Percentiles rank a stretch among this genome's conserved stretches.
Conservation (phyloP, 176 grass and related monocot species). For the Lolium rigidum region DNA sequence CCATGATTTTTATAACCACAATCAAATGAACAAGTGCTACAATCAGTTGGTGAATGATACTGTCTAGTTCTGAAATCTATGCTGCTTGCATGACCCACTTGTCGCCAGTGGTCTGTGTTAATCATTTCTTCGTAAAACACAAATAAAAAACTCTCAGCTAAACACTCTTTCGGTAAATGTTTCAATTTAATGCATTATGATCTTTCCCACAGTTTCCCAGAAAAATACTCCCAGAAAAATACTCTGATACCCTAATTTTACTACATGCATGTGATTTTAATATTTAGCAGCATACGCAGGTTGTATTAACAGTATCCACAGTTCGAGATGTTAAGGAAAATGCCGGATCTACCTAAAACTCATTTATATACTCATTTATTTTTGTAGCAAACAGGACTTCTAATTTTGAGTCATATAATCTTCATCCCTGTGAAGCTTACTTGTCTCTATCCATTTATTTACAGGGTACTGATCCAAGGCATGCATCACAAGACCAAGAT, state of each 20-base stretch:
- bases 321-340: background rate
- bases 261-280: slow-evolving; percentile 7
- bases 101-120: background rate
- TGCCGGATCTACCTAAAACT: background rate
- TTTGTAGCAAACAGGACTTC: background rate
- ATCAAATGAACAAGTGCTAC: background rate
- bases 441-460: slow-evolving; percentile 40
- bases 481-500: slow-evolving; percentile 79
- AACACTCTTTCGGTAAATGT: slow-evolving; percentile 1
- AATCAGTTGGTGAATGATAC: background rate
- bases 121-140: background rate
- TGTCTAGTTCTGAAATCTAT: background rate
- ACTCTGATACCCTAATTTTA: slow-evolving; percentile 21
- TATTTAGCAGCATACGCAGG: background rate
- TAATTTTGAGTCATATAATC: slow-evolving; percentile 37
- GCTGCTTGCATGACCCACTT: background rate
- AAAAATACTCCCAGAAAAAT: slow-evolving; percentile 2
- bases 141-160: slow-evolving; percentile 9
- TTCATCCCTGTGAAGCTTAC: background rate
- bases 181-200: background rate
- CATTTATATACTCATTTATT: background rate
- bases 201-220: background rate
- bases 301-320: background rate
- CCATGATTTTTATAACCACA: slow-evolving; percentile 15
- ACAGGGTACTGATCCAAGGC: slow-evolving; percentile 87